Base-by-base conservation (phyloP, 1,139 yeast genomes). In the Pichia terricola region DNA sequence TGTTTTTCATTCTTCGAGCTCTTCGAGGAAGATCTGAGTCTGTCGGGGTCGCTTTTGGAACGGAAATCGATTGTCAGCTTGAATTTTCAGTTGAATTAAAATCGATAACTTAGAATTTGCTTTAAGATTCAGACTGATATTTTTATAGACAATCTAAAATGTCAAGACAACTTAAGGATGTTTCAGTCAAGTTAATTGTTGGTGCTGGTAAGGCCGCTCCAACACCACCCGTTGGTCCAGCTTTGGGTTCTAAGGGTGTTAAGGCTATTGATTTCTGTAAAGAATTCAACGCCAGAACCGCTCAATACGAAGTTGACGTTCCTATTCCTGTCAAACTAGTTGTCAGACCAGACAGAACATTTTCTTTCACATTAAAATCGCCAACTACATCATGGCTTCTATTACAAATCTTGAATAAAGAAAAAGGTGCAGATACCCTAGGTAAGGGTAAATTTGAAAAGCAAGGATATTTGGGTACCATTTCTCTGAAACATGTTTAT, bases 181-280 rank as follows among this genome's bases (percentile, higher is more conserved):
- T 83, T 43, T 64, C 89, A 56, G 88, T 91, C 47, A 91, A 89
- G 65, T 76, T 91, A 52, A 81, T 91, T 47, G 97, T 91, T 4
- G 96, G 94, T n/a, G 98, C 98, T 4, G 97, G 97, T 6, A 88
- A 88, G 62, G 99, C 99, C 0, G 94, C 97, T 1, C 98, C 99
- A 37, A 83, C 96, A 1, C 99, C 99, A 34, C 99, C 99, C 5
- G 97, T 91, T 26, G 98, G 99, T 53, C 99, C 99, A 35, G 98
- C 98, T 0, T 71, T 91, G 45, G 99, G 98, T 53, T 91, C 98
- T 48, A 89, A 91, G 63, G 99, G 98, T 69, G 95, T 91, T 46
- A 94, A 94, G 64, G 97, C 98, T 51, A 94, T 91, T 58, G 98
- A 94, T 64, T 91, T 91, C 60, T 91, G 98, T 70, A 94, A 91